Conservation (phyloP, 179 eudicot species). For the Heliamphora ciliata region DNA sequence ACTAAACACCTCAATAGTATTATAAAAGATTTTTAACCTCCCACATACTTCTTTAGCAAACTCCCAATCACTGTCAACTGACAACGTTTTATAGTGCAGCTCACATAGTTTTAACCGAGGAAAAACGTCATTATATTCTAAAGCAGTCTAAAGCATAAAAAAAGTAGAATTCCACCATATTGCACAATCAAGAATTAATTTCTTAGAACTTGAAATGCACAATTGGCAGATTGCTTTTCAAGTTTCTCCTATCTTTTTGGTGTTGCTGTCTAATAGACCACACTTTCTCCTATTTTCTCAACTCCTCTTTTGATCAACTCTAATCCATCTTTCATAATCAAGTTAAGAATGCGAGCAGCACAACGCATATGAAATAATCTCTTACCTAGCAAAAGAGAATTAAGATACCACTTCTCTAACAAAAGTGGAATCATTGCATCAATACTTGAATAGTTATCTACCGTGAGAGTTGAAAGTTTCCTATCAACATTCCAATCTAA, state of each 20-base stretch:
- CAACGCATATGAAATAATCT: not conserved
- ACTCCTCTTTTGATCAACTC: not conserved
- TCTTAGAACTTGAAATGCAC: not conserved
- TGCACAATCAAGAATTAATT: not conserved
- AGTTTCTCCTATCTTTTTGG: not conserved
- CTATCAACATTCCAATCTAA: not conserved
- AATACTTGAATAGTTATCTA: not conserved
- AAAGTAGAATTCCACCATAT: not conserved
- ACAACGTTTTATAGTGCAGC: not conserved
- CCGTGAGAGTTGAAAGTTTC: not conserved
- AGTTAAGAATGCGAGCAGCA: not conserved
- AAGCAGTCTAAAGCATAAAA: not conserved
- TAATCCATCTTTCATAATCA: slow-evolving; percentile 6
- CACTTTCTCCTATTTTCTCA: not conserved
- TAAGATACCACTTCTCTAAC: not conserved
- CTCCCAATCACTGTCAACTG: not conserved
- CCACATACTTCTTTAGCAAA: not conserved
- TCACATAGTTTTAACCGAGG: not conserved
- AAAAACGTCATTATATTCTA: not conserved
- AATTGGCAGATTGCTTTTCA: not conserved
- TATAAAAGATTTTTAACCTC: not conserved
- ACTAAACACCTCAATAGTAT: not conserved
- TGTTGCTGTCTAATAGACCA: not conserved
- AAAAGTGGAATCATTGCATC: not conserved
- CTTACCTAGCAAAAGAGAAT: not conserved